Evolutionary conservation across 169 alveolate species (phyloP), one percentile per base, ranked within the genome.

Genomic region (Eimeria praecox): DNA sequence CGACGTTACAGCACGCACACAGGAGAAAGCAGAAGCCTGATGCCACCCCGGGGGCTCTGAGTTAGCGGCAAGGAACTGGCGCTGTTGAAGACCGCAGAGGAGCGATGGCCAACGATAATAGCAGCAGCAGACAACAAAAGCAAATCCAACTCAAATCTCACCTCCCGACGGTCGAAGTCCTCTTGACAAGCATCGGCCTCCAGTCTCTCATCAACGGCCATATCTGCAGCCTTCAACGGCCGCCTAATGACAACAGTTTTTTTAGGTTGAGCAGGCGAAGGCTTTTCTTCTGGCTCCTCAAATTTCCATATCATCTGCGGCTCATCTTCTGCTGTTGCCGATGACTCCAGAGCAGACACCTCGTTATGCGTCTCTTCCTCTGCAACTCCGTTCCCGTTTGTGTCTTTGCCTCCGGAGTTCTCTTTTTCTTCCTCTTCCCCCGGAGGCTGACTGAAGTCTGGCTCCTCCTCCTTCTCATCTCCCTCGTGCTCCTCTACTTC

Each of bases 91-190:
- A 56, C 66, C 12, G 66, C 66, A 56, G 27, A 2, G 66, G 66
- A 56, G 4, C 18, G 14, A 56, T 2, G 27, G 4, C 14, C 66
- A 18, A 3, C 73, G 27, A 27, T n/a, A 62, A 24, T n/a, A 62
- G 73, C 73, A 62, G 38, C 38, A 12, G 73, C 33, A 62, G 27
- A 62, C 73, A 62, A 27, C 73, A 62, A 5, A 4, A 62, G 73
- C 73, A 62, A n/a, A 62, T 38, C 73, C 38, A 12, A 38, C 38
- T 27, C 73, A 4, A n/a, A 12, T 14, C 92, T 83, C 59, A 83
- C 92, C 92, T 83, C 92, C 38, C 92, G 44, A 42, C 92, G 71
- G 33, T 83, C 75, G 54, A 83, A 83, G 49, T 83, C 92, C 40
- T 49, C 92, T 54, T 54, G 54, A 54, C 92, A 83, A 3, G 92